phyloP scores from a whole-genome alignment of 208 protist species.

The Crithidia sp. region DNA sequence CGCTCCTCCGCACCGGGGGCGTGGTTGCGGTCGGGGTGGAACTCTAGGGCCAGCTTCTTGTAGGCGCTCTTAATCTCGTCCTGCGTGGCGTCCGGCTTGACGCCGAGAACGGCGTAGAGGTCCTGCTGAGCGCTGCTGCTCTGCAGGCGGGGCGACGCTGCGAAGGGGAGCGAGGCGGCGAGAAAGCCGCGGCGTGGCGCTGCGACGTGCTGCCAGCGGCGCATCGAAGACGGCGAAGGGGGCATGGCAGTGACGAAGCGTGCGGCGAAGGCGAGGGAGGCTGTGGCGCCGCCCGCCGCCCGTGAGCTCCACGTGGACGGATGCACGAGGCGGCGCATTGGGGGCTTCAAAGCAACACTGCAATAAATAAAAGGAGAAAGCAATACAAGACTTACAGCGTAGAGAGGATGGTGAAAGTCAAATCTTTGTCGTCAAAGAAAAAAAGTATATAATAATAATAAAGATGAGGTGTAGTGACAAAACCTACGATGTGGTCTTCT shows the following conservation, averaged over 20 bases:
- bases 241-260: not conserved
- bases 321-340: constrained; percentile 25
- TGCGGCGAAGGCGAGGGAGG: not conserved
- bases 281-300: not conserved
- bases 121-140: constrained; percentile 39
- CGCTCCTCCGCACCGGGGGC: constrained; percentile 82
- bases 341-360: no score
- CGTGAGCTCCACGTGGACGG: constrained; percentile 1
- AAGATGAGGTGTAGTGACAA: no score
- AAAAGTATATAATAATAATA: no score
- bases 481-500: no score
- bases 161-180: not conserved
- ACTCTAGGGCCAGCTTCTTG: constrained; percentile 89
- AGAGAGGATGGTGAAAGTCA: no score
- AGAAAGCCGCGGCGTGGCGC: not conserved
- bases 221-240: constrained; percentile 2
- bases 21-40: constrained; percentile 91
- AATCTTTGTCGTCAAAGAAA: no score
- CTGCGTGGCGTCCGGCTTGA: constrained; percentile 66
- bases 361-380: no score
- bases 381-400: no score
- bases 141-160: constrained; percentile 2
- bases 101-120: constrained; percentile 83
- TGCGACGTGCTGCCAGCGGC: constrained; percentile 3
- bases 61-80: constrained; percentile 93